Evolutionary conservation across 208 protist species (phyloP).

Genomic region (Leishmania braziliensis): DNA sequence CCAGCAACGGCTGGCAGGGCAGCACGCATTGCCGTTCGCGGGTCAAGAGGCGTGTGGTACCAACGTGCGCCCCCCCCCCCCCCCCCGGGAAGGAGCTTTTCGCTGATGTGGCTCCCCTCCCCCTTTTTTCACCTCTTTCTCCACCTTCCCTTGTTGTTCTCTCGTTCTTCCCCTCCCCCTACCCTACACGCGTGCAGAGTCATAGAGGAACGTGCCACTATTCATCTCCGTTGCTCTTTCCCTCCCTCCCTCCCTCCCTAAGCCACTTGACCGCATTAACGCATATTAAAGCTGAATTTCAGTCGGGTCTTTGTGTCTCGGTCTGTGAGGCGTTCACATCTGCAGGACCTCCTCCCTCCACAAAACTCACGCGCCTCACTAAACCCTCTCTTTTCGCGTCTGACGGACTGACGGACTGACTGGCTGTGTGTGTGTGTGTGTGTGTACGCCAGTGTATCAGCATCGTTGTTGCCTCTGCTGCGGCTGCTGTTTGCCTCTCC

Average conservation of each 20-base stretch:
- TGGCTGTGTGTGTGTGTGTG: neutral
- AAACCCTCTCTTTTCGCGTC: neutral
- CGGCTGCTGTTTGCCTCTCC: neutral
- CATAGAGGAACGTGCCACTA: slow-evolving; percentile 4
- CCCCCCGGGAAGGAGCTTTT: neutral
- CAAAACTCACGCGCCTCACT: neutral
- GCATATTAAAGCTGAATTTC: neutral
- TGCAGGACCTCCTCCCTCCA: neutral
- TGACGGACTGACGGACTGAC: neutral
- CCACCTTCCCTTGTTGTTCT: no score
- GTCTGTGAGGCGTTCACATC: neutral
- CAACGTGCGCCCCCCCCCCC: neutral
- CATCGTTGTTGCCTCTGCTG: neutral
- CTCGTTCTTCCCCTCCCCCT: neutral
- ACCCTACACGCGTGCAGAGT: neutral
- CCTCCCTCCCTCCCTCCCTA: neutral
- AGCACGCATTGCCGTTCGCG: neutral
- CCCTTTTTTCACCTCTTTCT: no score
- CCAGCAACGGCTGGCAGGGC: neutral
- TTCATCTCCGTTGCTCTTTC: slow-evolving; percentile 7
- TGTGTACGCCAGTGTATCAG: neutral
- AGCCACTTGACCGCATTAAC: neutral
- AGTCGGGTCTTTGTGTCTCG: neutral
- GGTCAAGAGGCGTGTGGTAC: neutral
- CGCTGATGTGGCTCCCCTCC: neutral